phyloP scores from a whole-genome alignment of 805 yeast species.

The Pichia paraexigua region DNA sequence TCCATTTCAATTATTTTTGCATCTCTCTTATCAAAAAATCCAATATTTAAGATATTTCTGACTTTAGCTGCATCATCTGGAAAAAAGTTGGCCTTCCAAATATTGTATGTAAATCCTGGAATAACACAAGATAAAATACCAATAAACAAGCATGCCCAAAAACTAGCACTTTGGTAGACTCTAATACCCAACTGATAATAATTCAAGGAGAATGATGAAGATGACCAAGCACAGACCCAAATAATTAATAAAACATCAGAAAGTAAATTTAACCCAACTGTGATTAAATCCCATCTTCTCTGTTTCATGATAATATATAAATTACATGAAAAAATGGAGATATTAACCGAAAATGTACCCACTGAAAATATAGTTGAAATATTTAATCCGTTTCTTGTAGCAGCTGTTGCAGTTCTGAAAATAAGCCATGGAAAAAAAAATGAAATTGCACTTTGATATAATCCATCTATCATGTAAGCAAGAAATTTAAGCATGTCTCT shows the following conservation, averaged over 20 bases:
- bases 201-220: conserved; percentile 39
- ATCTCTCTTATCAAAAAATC: conserved; percentile 36
- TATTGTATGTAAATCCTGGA: conserved; percentile 53
- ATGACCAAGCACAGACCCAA: conserved; percentile 80
- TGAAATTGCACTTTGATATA: conserved; percentile 62
- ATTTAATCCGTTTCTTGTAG: conserved; percentile 38
- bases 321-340: conserved; percentile 59
- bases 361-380: conserved; percentile 65
- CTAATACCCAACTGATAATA: conserved; percentile 60
- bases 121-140: conserved; percentile 47
- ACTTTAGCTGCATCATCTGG: conserved; percentile 68
- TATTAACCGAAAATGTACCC: conserved; percentile 54
- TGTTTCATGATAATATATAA: conserved; percentile 60
- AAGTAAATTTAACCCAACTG: conserved; percentile 42
- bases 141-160: conserved; percentile 58
- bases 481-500: conserved; percentile 56
- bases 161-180: conserved; percentile 49
- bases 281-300: conserved; percentile 72
- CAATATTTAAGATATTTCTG: conserved; percentile 50
- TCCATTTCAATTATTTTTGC: conserved; percentile 18
- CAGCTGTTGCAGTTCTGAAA: conserved; percentile 39
- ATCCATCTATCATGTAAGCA: conserved; percentile 59
- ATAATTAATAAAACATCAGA: conserved; percentile 53
- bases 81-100: conserved; percentile 40
- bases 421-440: conserved; percentile 61